phyloP scores from a whole-genome alignment of 768 basidiomycete species.

The Tulasnella calospora region DNA sequence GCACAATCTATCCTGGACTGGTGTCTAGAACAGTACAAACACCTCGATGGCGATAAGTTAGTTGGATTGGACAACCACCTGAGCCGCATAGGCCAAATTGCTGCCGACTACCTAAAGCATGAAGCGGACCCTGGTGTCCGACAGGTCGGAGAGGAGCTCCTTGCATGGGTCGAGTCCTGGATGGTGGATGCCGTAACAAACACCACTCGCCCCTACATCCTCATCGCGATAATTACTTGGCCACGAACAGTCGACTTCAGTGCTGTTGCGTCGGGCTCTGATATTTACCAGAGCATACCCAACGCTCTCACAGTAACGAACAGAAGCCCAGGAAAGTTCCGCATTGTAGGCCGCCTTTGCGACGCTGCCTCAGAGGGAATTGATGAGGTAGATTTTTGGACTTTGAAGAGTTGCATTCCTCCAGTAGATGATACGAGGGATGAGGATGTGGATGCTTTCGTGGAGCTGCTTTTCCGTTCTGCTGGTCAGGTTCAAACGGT shows the following conservation, averaged over 20 bases:
- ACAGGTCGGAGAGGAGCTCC: conserved; percentile 46
- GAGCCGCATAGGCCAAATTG: conserved; percentile 59
- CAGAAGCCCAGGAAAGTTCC: conserved; percentile 72
- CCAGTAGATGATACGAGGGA: conserved; percentile 48
- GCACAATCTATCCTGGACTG: conserved; percentile 77
- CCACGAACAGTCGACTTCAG: conserved; percentile 53
- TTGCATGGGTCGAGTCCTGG: conserved; percentile 61
- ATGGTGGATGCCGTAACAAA: conserved; percentile 41
- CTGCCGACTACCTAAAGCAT: conserved; percentile 50
- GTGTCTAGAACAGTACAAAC: conserved; percentile 55
- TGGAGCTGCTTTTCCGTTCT: conserved; percentile 54
- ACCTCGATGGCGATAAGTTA: conserved; percentile 42
- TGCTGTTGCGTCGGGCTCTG: conserved; percentile 38
- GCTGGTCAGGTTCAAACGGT: conserved; percentile 61
- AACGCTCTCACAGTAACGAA: conserved; percentile 53
- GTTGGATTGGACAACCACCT: conserved; percentile 57
- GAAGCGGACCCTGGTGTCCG: conserved; percentile 35
- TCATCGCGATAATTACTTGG: conserved; percentile 68
- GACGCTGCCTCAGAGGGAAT: conserved; percentile 43
- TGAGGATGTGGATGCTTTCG: conserved; percentile 69
- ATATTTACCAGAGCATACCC: conserved; percentile 46
- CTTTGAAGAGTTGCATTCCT: conserved; percentile 73
- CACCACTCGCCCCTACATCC: conserved; percentile 43
- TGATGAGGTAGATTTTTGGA: conserved; percentile 63
- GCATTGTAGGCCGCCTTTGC: conserved; percentile 61